A percentile compares a stretch with the other conserved stretches of the same genome.
Evolutionary conservation across 352 stramenopile species (phyloP).

Genomic region (Pythium phragmiticola): DNA sequence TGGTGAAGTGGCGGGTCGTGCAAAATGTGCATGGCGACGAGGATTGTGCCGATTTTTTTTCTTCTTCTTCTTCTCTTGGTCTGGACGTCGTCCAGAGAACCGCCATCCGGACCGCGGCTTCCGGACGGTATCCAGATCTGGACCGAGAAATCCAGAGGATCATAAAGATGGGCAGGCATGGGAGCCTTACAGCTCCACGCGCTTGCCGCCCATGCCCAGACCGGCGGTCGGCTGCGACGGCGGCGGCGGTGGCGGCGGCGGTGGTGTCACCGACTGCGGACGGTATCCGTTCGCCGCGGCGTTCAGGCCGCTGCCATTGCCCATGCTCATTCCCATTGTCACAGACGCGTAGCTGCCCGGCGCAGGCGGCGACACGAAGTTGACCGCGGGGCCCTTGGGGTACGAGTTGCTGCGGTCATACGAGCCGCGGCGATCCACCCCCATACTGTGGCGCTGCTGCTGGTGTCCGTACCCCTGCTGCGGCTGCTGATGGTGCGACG

Average conservation of each 20-base stretch:
- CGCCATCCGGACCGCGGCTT: too few relatives aligned
- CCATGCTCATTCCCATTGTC: background rate
- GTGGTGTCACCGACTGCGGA: background rate
- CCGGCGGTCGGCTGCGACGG: background rate
- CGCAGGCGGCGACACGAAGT: background rate
- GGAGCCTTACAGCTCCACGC: conserved; percentile 56
- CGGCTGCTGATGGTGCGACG: too few relatives aligned
- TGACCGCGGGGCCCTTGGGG: conserved; percentile 23
- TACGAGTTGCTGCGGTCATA: conserved; percentile 38
- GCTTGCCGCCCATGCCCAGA: conserved; percentile 47
- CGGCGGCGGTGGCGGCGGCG: conserved; percentile 13
- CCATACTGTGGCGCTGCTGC: conserved; percentile 26
- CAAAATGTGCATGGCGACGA: background rate
- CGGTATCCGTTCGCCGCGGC: conserved; percentile 14
- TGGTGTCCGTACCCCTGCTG: conserved; percentile 3
- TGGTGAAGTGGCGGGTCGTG: background rate
- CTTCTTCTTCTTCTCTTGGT: background rate
- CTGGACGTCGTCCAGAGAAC: background rate
- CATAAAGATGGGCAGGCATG: background rate
- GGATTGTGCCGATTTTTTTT: too few relatives aligned
- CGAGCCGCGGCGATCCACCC: conserved; percentile 23
- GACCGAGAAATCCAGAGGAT: too few relatives aligned
- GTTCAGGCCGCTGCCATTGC: conserved; percentile 10
- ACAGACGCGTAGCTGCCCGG: too few relatives aligned
- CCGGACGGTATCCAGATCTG: too few relatives aligned